These are phyloP conservation scores for Mycena maculata DNA, from an alignment of 768 basidiomycete species.

Conservation along the genomic window DNA sequence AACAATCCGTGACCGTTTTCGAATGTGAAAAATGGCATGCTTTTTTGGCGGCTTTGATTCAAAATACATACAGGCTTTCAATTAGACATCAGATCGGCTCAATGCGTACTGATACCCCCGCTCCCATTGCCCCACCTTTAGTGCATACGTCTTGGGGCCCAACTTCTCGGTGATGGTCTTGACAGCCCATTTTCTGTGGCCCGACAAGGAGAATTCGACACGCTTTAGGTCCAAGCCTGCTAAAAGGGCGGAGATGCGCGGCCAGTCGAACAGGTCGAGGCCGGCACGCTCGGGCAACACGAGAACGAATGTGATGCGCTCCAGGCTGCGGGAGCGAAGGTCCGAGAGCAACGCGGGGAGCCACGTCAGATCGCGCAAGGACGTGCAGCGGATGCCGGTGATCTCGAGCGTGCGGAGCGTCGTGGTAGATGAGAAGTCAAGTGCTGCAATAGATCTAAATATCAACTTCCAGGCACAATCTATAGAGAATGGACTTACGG, in stretches of 20 bases:
- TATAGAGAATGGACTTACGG: neutral
- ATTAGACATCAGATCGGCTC: too few species aligned
- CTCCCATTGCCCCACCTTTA: neutral
- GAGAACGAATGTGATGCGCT: neutral
- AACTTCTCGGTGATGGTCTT: conserved; percentile 1
- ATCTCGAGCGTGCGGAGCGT: neutral
- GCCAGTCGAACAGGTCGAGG: neutral
- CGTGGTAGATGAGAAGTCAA: neutral
- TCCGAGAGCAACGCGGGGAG: neutral
- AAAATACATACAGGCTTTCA: too few species aligned
- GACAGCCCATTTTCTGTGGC: conserved; percentile 8
- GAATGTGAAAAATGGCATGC: too few species aligned
- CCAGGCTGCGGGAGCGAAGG: neutral
- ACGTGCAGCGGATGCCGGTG: neutral
- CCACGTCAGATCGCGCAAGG: neutral
- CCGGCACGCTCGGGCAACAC: neutral
- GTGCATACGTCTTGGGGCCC: neutral
- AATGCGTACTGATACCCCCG: conserved; percentile 7
- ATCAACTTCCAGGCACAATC: neutral
- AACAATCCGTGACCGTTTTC: too few species aligned
- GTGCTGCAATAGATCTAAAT: neutral
- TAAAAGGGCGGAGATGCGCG: neutral
- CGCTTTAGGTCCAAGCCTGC: neutral
- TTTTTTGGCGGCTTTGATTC: too few species aligned
- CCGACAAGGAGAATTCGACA: neutral